phyloP scores from a whole-genome alignment of 371 early-diverging fungal species.

The Cladochytrium tenue region DNA sequence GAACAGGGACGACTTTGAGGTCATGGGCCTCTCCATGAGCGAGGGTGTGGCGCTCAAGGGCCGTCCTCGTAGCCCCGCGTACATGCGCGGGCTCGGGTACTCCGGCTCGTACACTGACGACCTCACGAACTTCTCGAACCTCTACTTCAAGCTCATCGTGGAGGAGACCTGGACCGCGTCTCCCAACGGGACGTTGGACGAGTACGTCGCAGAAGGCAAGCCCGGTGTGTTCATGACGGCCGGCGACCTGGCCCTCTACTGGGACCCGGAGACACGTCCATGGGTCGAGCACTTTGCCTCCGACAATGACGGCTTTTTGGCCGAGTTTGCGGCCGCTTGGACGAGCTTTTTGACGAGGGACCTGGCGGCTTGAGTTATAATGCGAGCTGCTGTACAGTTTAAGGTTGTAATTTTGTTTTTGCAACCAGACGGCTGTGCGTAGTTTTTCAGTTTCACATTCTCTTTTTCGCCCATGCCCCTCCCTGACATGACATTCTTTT shows the following conservation, averaged over 20 bases:
- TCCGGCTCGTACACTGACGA: conserved; percentile 6
- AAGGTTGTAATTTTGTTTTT: too few species aligned
- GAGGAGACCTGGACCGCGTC: conserved; percentile 16
- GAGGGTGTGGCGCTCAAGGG: conserved; percentile 22
- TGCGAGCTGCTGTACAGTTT: too few species aligned
- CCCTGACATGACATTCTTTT: too few species aligned
- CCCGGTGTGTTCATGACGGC: background rate
- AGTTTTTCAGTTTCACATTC: too few species aligned
- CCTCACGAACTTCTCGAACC: conserved; percentile 16
- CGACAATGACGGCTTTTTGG: conserved; percentile 7
- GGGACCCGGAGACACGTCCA: conserved; percentile 7
- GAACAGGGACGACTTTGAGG: conserved; percentile 6
- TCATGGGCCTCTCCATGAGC: conserved; percentile 12
- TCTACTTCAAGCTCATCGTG: conserved; percentile 22
- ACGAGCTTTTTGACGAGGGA: conserved; percentile 20
- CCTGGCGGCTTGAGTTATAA: too few species aligned
- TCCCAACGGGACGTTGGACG: background rate
- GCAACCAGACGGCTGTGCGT: too few species aligned
- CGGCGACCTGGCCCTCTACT: background rate
- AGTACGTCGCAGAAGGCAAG: background rate
- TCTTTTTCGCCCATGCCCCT: too few species aligned
- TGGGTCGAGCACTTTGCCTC: conserved; percentile 20
- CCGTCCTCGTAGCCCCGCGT: conserved; percentile 10
- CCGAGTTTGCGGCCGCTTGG: conserved; percentile 22
- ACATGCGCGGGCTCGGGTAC: conserved; percentile 11